A percentile compares a stretch with the other conserved stretches of the same genome.
Evolutionary conservation across 1,139 yeast genomes (phyloP).

Genomic region (Blastobotrys buckinghamii): DNA sequence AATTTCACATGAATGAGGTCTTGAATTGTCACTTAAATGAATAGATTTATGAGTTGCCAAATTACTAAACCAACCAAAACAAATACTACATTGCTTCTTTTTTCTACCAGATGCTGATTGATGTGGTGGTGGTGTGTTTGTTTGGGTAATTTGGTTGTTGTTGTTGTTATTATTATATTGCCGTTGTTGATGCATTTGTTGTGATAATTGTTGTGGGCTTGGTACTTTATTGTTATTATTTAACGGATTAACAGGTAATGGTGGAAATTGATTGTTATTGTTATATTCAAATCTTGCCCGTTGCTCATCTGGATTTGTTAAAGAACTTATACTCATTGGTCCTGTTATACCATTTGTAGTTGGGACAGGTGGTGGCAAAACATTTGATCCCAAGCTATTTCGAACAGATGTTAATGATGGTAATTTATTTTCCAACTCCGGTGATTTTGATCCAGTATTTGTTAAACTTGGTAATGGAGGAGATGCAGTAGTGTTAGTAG

Average conservation of each 20-base stretch:
- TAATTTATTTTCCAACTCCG: not conserved
- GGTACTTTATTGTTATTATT: not conserved
- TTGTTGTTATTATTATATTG: not conserved
- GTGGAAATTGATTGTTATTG: too few relatives aligned
- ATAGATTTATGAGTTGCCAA: conserved; percentile 82
- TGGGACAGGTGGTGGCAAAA: conserved; percentile 7
- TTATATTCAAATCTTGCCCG: not conserved
- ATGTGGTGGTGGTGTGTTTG: not conserved
- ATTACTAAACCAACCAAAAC: conserved; percentile 69
- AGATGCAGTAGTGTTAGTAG: not conserved
- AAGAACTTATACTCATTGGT: conserved; percentile 8
- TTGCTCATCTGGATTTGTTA: not conserved
- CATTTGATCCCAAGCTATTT: not conserved
- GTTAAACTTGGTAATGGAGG: not conserved
- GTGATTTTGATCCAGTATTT: not conserved
- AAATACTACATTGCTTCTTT: conserved; percentile 81
- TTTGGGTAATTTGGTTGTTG: not conserved
- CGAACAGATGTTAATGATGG: not conserved
- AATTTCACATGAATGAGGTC: conserved; percentile 72
- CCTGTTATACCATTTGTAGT: not conserved
- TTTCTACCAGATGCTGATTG: conserved; percentile 36
- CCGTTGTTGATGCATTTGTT: not conserved
- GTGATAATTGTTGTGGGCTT: not conserved
- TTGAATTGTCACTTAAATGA: conserved; percentile 63
- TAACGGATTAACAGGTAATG: not conserved